Percentiles rank a stretch among this genome's conserved stretches.
These are phyloP conservation scores for Ogataea glucozyma DNA, from an alignment of 805 yeast species.

Conservation along the genomic window DNA sequence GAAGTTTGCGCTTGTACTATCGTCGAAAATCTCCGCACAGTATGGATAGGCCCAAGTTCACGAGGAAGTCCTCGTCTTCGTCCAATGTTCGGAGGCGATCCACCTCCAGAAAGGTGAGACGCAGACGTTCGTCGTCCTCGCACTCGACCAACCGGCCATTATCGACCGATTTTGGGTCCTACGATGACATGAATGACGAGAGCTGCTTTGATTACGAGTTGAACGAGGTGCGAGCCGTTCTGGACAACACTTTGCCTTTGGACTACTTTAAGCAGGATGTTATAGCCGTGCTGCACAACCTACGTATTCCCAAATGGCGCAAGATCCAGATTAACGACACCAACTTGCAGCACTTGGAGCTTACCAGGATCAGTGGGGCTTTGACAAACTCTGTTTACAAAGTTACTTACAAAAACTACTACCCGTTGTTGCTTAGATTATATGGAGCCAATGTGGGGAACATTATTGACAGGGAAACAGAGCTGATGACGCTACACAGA, in stretches of 20 bases:
- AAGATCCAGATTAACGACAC: conserved; percentile 40
- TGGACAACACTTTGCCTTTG: conserved; percentile 78
- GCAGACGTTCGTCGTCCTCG: conserved; percentile 29
- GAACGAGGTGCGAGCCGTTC: conserved; percentile 47
- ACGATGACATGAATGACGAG: conserved; percentile 9
- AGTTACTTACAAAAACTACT: conserved; percentile 45
- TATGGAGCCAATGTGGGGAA: conserved; percentile 87
- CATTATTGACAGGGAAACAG: conserved; percentile 83
- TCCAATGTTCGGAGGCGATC: conserved; percentile 25
- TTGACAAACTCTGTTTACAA: conserved; percentile 87
- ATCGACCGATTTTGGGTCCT: conserved; percentile 16
- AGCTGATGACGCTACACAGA: conserved; percentile 69
- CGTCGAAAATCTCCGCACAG: not conserved
- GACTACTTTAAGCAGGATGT: conserved; percentile 86
- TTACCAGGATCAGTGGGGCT: conserved; percentile 85
- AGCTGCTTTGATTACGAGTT: conserved; percentile 17
- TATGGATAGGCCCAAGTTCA: conserved; percentile 29
- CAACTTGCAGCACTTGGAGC: conserved; percentile 45
- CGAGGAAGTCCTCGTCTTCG: conserved; percentile 25
- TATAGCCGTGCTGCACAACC: conserved; percentile 57
- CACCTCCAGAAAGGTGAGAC: conserved; percentile 22
- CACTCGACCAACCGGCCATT: conserved; percentile 22
- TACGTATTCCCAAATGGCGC: conserved; percentile 81
- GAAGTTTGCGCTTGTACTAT: not conserved
- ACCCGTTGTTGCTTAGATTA: conserved; percentile 72